Evolutionary conservation across 2,329 filamentous ascomycete genomes (phyloP), one percentile per base, ranked within the genome.

Genomic region (Sporothrix pseudoabietina): DNA sequence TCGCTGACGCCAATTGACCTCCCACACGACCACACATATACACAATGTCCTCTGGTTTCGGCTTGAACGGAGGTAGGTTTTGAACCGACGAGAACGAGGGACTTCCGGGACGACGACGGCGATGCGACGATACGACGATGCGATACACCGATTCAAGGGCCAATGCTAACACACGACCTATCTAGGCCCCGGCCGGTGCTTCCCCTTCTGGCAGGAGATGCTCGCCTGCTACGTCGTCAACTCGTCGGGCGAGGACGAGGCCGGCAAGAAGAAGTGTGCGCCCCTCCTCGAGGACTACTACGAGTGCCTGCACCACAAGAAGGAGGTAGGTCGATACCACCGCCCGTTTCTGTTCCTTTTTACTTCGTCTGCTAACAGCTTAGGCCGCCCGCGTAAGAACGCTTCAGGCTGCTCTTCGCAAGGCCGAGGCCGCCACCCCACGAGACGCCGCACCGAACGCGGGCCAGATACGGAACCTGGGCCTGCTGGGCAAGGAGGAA

Each of bases 141-240:
- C 41, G 9, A 44, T 19, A 14, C 44, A 19, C 1, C 44, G 30
- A 52, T 26, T 6, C 59, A 41, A 66, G 8, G 44, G 30, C 22
- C 52, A 44, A 26, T 75, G 70, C 72, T 73, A 41, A 73, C 69
- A 47, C 14, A n/a, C 19, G 22, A 49, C 47, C 16, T 66, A 74
- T 5, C 78, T 52, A 90, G 88, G 88, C 79, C 87, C 88, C 76
- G 85, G 85, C 78, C 93, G 95, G 83, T 99, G 96, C 90, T 98
- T 97, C 87, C 93, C 94, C 81, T 99, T 98, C 89, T 99, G 96
- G 96, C 96, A 99, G 85, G 96, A 99, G 85, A 90, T 98, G 77
- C 92, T 99, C 82, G 94, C 94, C 79, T 99, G 96, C 89, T 99
- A 99, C 83, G 94, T 98, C 75, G 91, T 97, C 81, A 98, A 98